Percentiles rank a stretch among this genome's conserved stretches.
These are phyloP conservation scores for Thraustochytrium sp. DNA, from an alignment of 352 stramenopile species.

Conservation along the genomic window DNA sequence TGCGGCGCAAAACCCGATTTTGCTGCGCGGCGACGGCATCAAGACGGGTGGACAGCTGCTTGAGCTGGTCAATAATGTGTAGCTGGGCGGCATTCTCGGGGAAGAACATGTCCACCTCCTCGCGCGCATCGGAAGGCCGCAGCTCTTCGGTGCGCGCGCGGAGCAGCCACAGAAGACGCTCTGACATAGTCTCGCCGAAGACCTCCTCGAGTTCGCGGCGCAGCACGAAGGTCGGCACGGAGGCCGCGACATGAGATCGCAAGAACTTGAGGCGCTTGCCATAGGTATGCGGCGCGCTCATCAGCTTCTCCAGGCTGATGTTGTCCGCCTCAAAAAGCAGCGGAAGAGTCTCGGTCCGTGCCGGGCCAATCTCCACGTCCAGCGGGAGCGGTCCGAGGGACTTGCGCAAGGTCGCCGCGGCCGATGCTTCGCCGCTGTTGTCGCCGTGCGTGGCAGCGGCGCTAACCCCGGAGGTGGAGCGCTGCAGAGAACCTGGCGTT, in stretches of 20 bases:
- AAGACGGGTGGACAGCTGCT: not conserved
- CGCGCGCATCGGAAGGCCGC: not conserved
- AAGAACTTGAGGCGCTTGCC: not conserved
- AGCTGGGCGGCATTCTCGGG: not conserved
- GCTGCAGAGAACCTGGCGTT: no score
- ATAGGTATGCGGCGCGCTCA: not conserved
- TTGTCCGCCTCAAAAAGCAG: not conserved
- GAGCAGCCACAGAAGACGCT: conserved; percentile 3
- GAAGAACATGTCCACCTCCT: conserved; percentile 30
- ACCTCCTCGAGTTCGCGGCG: not conserved
- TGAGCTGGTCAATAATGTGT: conserved; percentile 28
- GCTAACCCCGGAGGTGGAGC: no score
- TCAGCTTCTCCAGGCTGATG: not conserved
- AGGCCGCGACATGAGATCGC: not conserved
- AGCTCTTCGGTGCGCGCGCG: not conserved
- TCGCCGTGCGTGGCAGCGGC: no score
- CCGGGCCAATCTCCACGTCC: no score
- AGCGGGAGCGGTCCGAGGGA: no score
- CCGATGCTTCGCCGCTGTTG: no score
- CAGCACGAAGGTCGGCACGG: not conserved
- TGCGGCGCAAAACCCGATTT: not conserved
- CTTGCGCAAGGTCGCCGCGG: no score
- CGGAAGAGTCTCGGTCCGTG: no score
- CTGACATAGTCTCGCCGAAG: not conserved
- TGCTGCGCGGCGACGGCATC: not conserved